phyloP scores from a whole-genome alignment of 495 filamentous ascomycete species.

The Pyronema omphalodes region DNA sequence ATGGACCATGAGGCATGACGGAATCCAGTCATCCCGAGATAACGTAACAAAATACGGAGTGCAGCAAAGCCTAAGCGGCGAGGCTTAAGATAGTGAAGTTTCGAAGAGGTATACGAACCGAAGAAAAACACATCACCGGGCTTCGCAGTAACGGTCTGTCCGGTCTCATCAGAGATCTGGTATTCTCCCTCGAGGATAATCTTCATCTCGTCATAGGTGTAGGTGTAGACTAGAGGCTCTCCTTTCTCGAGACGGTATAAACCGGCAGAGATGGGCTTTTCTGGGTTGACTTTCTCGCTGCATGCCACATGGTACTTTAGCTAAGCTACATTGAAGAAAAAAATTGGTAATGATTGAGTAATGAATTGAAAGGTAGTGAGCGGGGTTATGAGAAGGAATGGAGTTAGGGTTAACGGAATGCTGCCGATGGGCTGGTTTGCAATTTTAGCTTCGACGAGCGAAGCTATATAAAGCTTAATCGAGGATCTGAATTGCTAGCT shows the following conservation, averaged over 20 bases:
- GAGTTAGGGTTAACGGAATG: not conserved
- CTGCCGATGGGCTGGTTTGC: too few relatives aligned
- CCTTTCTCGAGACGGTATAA: slow-evolving; percentile 62
- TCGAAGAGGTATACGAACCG: not conserved
- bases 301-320: not conserved
- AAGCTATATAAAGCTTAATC: too few relatives aligned
- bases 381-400: slow-evolving; percentile 5
- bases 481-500: too few relatives aligned
- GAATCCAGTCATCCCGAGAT: too few relatives aligned
- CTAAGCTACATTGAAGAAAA: not conserved
- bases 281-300: slow-evolving; percentile 38
- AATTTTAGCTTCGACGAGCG: too few relatives aligned
- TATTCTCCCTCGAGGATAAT: slow-evolving; percentile 64
- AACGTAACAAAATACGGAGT: too few relatives aligned
- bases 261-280: slow-evolving; percentile 46
- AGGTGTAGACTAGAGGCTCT: slow-evolving; percentile 52
- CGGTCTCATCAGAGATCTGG: slow-evolving; percentile 52
- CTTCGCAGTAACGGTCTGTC: slow-evolving; percentile 45
- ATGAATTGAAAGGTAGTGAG: slow-evolving; percentile 1
- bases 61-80: too few relatives aligned
- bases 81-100: too few relatives aligned
- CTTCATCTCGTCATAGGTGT: slow-evolving; percentile 55
- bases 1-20: too few relatives aligned
- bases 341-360: not conserved
- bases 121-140: slow-evolving; percentile 58